phyloP scores from a whole-genome alignment of 495 filamentous ascomycete genomes.

The Physcia stellaris region DNA sequence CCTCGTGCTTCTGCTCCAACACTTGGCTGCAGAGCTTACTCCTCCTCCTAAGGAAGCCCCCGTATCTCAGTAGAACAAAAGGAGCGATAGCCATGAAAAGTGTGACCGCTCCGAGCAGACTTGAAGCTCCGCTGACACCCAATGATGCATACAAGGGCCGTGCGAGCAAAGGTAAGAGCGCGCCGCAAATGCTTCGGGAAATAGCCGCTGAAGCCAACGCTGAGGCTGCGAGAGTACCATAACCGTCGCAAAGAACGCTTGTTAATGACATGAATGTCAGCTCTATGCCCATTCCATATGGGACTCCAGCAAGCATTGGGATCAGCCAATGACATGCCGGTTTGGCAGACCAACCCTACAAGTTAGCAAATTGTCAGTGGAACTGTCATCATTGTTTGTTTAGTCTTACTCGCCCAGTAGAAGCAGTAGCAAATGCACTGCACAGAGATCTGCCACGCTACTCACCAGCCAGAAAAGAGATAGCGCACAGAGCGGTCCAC shows the following conservation, averaged over 20 bases:
- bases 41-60: constrained; percentile 19
- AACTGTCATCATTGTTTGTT: not conserved
- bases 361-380: not conserved
- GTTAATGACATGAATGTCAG: constrained; percentile 53
- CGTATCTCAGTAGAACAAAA: constrained; percentile 28
- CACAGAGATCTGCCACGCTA: not conserved
- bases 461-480: constrained; percentile 25
- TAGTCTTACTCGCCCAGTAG: not conserved
- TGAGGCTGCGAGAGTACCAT: constrained; percentile 55
- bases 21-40: constrained; percentile 12
- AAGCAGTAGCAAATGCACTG: not conserved
- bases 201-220: constrained; percentile 53
- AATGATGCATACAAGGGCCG: constrained; percentile 28
- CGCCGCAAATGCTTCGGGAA: constrained; percentile 45
- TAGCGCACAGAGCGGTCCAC: constrained; percentile 26
- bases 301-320: constrained; percentile 49
- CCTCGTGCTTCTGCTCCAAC: constrained; percentile 4
- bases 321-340: constrained; percentile 46
- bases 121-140: constrained; percentile 32
- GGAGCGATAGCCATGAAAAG: constrained; percentile 26
- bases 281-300: constrained; percentile 52
- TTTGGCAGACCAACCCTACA: constrained; percentile 43
- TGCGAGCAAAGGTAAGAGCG: constrained; percentile 33
- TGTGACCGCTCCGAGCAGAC: constrained; percentile 33
- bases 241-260: constrained; percentile 65